Evolutionary conservation across 2,329 filamentous ascomycete species (phyloP).

Genomic region (Colletotrichum aenigma): DNA sequence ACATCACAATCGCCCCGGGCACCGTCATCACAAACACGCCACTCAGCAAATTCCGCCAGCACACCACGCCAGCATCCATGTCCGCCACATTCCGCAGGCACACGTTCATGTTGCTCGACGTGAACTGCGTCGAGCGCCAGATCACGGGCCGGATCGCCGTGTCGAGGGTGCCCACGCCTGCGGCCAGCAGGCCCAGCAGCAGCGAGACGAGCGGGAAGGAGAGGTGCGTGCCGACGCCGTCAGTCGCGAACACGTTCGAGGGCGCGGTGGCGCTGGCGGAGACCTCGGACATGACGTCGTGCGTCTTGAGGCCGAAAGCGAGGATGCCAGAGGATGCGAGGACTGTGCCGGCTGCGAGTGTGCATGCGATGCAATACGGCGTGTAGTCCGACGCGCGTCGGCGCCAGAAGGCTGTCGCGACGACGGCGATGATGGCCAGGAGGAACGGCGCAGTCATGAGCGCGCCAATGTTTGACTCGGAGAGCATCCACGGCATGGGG

Average conservation of each 20-base stretch:
- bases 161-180: conserved; percentile 44
- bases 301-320: conserved; percentile 48
- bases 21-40: conserved; percentile 49
- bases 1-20: conserved; percentile 36
- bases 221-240: conserved; percentile 29
- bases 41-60: conserved; percentile 43
- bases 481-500: conserved; percentile 44
- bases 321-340: conserved; percentile 47
- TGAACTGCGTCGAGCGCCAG: conserved; percentile 53
- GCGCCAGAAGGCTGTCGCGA: conserved; percentile 35
- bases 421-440: conserved; percentile 37
- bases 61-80: conserved; percentile 48
- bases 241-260: conserved; percentile 29
- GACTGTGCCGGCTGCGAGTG: conserved; percentile 39
- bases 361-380: conserved; percentile 32
- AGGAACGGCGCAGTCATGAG: conserved; percentile 51
- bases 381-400: conserved; percentile 35
- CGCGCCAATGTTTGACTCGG: conserved; percentile 43
- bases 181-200: conserved; percentile 51
- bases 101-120: conserved; percentile 48
- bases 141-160: conserved; percentile 46
- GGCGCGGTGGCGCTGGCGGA: conserved; percentile 16
- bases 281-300: conserved; percentile 35
- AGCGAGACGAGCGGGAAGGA: conserved; percentile 48
- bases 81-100: conserved; percentile 51